phyloP scores from a whole-genome alignment of 768 basidiomycete genomes.

The Nidula microcarpa region DNA sequence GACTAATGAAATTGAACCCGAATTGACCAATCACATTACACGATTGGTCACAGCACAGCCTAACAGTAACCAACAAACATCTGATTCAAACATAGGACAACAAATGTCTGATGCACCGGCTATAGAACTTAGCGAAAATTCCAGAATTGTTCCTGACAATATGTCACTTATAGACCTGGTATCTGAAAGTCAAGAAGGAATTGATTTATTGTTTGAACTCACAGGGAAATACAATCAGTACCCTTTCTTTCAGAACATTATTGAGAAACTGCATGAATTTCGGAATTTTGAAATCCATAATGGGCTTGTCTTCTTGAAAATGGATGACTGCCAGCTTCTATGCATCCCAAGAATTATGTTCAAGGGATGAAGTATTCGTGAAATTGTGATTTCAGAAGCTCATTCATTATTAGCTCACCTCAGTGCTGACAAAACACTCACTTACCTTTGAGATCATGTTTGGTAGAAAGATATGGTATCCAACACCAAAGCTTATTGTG shows the following conservation, averaged over 20 bases:
- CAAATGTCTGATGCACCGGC: too few relatives aligned
- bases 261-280: constrained; percentile 1
- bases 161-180: not conserved
- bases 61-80: too few relatives aligned
- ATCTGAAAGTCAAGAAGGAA: not conserved
- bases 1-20: too few relatives aligned
- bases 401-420: constrained; percentile 29
- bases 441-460: not conserved
- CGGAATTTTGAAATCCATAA: constrained; percentile 3
- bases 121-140: too few relatives aligned
- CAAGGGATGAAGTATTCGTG: constrained; percentile 10
- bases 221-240: constrained; percentile 3
- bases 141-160: too few relatives aligned
- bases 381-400: constrained; percentile 26
- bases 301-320: constrained; percentile 1
- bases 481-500: not conserved
- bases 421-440: not conserved
- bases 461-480: not conserved
- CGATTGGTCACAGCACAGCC: too few relatives aligned
- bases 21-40: too few relatives aligned
- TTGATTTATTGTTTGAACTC: constrained; percentile 5
- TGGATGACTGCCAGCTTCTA: not conserved
- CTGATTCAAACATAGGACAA: too few relatives aligned
- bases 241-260: constrained; percentile 5
- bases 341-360: constrained; percentile 12